Base-by-base conservation (phyloP, 768 basidiomycete species). In the Hortiboletus campestris region DNA sequence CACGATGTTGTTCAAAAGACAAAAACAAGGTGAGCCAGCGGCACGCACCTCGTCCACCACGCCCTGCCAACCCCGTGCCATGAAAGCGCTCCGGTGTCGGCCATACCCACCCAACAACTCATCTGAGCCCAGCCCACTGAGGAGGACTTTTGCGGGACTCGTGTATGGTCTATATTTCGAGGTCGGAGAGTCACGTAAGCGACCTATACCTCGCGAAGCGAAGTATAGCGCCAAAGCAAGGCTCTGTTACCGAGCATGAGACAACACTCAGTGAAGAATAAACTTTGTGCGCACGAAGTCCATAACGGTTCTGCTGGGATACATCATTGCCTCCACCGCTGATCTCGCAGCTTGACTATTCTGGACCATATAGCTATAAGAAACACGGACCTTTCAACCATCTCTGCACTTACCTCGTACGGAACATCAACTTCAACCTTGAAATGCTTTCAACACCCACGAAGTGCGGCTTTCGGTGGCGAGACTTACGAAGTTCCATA, bases 91-190 rank as follows among this genome's bases (percentile, higher is more conserved):
- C 9, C 92, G 82, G 74, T 98, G 94, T 54, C 97, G 79, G 3
- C 90, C 82, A 69, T 99, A 99, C 1, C 97, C 97, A 3, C 94
- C 97, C 6, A 99, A 77, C 39, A 98, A 78, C 68, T 99, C 97
- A 67, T 99, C 97, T 1, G 97, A 91, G 0, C 97, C 97, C 8
- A 99, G 76, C 2, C 97, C 97, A 59, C 85, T 95, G 25, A 99
- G 74, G 10, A 98, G 75, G 0, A 98, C 94, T 42, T 84, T 81
- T 0, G 97, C 93, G 9, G 78, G 70, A 58, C 89, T 94, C 0
- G 73, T 78, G 71, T 97, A 96, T 8, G 76, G 73, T 34, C 48
- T 61, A 32, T 65, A 62, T 22, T 42, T 63, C 3, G 79, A 70
- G 5, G 75, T 67, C 1, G 72, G 69, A 13, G 65, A 47, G 12